phyloP scores from a whole-genome alignment of 768 basidiomycete genomes.

The Termitomyces sp. region DNA sequence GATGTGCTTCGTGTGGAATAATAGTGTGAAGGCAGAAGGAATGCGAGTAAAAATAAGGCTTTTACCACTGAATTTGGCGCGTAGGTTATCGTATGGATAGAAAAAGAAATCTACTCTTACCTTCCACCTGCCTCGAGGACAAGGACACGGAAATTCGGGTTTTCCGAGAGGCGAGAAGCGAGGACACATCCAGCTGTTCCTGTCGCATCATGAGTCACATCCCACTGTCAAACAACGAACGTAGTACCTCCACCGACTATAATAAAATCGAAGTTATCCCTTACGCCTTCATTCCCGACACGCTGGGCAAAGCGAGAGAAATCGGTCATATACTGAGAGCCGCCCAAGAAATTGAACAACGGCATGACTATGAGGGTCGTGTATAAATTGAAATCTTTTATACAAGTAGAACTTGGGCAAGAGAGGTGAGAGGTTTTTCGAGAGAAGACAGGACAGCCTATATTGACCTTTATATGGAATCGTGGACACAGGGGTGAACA shows the following conservation, averaged over 20 bases:
- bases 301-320: slow-evolving; percentile 16
- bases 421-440: background rate
- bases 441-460: no score
- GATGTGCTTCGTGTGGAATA: slow-evolving; percentile 44
- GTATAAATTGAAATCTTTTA: no score
- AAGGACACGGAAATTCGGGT: slow-evolving; percentile 46
- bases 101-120: slow-evolving; percentile 23
- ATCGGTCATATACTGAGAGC: slow-evolving; percentile 16
- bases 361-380: no score
- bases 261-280: slow-evolving; percentile 39
- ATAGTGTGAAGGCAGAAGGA: slow-evolving; percentile 34
- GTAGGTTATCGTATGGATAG: background rate
- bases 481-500: no score
- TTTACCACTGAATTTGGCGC: slow-evolving; percentile 31
- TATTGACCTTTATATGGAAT: no score
- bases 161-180: slow-evolving; percentile 52
- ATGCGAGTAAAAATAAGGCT: slow-evolving; percentile 33
- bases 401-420: background rate
- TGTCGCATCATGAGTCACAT: slow-evolving; percentile 10
- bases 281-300: slow-evolving; percentile 3
- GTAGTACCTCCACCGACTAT: slow-evolving; percentile 48
- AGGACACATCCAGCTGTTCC: slow-evolving; percentile 61
- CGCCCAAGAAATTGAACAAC: background rate
- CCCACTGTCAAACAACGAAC: background rate
- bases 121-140: slow-evolving; percentile 58